Evolutionary conservation across 768 basidiomycete genomes (phyloP), one percentile per base, ranked within the genome.

Genomic region (Mrakia gelida): DNA sequence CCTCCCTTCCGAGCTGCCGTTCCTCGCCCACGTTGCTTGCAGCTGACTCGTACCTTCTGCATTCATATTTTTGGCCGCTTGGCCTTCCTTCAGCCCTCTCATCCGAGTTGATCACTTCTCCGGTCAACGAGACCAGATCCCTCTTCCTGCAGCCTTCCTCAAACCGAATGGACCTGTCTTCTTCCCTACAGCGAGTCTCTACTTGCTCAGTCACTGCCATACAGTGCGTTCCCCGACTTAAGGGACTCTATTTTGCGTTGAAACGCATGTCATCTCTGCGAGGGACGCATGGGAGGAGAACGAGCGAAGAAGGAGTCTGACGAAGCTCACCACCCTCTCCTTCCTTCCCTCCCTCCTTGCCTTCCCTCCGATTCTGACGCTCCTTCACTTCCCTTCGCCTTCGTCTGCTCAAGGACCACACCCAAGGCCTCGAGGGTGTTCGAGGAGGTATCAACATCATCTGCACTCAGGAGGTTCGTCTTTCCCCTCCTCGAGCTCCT

Each of bases 91-190:
- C 54, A 59, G 59, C 82, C 84, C 87, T 84, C 82, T 81, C 80
- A 94, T 98, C 71, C 90, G 93, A 1, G 90, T 98, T 41, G 95
- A 98, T 82, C 89, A 90, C 79, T 98, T 98, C 84, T 86, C 89
- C 30, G 45, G 67, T 74, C 41, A 43, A 72, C 63, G 49, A 45
- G 26, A 41, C 18, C 43, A 45, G 34, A 71, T 74, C 67, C 63
- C 76, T 67, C 56, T 67, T 21, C 61, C 75, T 8, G 32, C 18
- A 7, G 83, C n/a, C 63, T 79, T n/a, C 82, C 83, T 41, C 82
- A 86, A 13, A 84, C 94, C 16, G 89, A 93, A 83, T 88, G 92
- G 0, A 95, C 95, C 82, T 89, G 88, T 3, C 89, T n/a, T 49
- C 45, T 77, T 72, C 32, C 76, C 76, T 11, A 8, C 8, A 13